phyloP scores from a whole-genome alignment of 2,329 filamentous ascomycete species.

The Aspergillus viridinutans region DNA sequence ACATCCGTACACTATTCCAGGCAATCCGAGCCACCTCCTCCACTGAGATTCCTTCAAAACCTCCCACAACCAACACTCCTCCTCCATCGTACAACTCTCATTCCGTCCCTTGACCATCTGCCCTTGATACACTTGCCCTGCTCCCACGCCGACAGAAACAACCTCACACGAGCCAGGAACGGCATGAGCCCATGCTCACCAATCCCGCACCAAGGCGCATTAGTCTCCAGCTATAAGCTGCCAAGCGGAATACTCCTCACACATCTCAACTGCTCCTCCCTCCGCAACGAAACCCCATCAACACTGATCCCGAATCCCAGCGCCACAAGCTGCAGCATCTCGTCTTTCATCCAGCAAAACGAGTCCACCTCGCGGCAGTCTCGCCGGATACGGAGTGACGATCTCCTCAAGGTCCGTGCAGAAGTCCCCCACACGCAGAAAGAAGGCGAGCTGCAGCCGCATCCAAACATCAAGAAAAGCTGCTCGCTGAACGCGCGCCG shows the following conservation, averaged over 20 bases:
- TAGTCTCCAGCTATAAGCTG: conserved; percentile 45
- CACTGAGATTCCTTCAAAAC: conserved; percentile 33
- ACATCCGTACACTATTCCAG: conserved; percentile 38
- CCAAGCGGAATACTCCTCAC: conserved; percentile 39
- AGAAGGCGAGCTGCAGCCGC: conserved; percentile 32
- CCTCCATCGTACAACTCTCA: conserved; percentile 49
- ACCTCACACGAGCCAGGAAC: conserved; percentile 39
- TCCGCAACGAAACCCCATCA: conserved; percentile 48
- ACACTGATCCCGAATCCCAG: conserved; percentile 45
- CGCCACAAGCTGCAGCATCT: conserved; percentile 38
- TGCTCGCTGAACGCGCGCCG: conserved; percentile 40
- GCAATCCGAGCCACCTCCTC: conserved; percentile 42
- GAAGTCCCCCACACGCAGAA: conserved; percentile 37
- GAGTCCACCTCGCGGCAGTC: conserved; percentile 53
- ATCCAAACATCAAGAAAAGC: conserved; percentile 35
- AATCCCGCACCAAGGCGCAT: conserved; percentile 49
- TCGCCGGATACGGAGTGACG: conserved; percentile 37
- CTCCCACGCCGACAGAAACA: conserved; percentile 44
- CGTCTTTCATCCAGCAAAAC: conserved; percentile 68
- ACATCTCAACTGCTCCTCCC: conserved; percentile 40
- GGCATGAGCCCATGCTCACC: conserved; percentile 33
- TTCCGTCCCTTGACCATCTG: conserved; percentile 48
- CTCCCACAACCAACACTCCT: too few species aligned
- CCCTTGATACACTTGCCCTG: conserved; percentile 46
- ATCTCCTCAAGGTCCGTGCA: conserved; percentile 43